phyloP scores from a whole-genome alignment of 768 basidiomycete species.

The Lentinula detonsa region DNA sequence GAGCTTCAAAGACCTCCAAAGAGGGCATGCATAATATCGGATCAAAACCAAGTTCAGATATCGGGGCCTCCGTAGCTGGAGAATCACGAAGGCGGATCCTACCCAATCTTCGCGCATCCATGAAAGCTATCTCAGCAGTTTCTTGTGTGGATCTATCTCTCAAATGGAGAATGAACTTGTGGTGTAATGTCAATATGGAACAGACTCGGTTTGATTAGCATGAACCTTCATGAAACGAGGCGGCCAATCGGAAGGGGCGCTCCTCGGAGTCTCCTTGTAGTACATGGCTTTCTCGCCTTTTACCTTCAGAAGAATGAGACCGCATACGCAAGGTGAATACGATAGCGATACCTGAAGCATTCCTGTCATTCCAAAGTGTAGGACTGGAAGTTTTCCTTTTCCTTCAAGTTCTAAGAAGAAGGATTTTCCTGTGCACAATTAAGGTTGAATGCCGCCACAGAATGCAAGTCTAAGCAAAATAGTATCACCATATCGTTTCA shows the following conservation, averaged over 20 bases:
- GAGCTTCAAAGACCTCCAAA: conserved; percentile 40
- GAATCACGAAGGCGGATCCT: conserved; percentile 57
- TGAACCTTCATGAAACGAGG: conserved; percentile 60
- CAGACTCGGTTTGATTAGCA: not conserved
- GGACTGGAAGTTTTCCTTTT: conserved; percentile 53
- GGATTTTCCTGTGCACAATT: conserved; percentile 40
- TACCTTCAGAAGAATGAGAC: conserved; percentile 22
- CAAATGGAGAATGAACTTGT: conserved; percentile 62
- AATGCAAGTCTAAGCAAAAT: conserved; percentile 24
- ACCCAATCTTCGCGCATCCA: conserved; percentile 66
- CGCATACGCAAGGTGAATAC: not conserved
- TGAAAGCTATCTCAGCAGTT: conserved; percentile 54
- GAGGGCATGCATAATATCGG: conserved; percentile 66
- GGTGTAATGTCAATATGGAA: not conserved
- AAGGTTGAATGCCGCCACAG: conserved; percentile 19
- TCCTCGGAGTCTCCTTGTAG: conserved; percentile 41
- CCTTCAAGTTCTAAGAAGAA: conserved; percentile 65
- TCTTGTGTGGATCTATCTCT: conserved; percentile 27
- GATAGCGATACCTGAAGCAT: conserved; percentile 51
- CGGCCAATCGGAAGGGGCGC: conserved; percentile 48
- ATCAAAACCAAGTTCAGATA: conserved; percentile 71
- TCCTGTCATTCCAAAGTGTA: conserved; percentile 88
- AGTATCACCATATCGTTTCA: conserved; percentile 46
- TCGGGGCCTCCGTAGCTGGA: conserved; percentile 60
- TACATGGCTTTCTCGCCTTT: conserved; percentile 42